phyloP scores from a whole-genome alignment of 768 basidiomycete species.

The Russula olivacea region DNA sequence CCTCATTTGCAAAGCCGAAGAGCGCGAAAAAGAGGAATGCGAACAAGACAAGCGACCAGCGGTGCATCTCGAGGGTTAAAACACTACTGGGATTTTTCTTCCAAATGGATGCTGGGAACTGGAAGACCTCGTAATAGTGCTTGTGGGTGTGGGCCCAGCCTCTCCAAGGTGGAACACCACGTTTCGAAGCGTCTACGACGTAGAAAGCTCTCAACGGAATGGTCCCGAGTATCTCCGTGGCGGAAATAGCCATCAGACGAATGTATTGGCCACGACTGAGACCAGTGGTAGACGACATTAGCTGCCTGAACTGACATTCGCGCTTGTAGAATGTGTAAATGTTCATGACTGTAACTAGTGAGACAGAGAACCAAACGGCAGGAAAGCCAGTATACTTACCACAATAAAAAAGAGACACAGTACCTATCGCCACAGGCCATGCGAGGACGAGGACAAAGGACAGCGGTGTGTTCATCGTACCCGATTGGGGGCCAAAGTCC shows the following conservation, averaged over 20 bases:
- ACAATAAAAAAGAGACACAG: conserved; percentile 34
- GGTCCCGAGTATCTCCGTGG: not conserved
- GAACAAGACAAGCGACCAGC: not conserved
- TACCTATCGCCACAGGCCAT: conserved; percentile 27
- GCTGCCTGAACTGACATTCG: conserved; percentile 24
- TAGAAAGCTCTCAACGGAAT: not conserved
- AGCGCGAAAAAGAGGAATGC: not conserved
- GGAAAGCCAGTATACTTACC: conserved; percentile 28
- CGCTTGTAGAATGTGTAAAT: conserved; percentile 29
- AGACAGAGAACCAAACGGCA: not conserved
- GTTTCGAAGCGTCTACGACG: not conserved
- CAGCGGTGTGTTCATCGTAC: conserved; percentile 29
- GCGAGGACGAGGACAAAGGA: conserved; percentile 32
- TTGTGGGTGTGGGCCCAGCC: conserved; percentile 48
- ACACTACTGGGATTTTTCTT: conserved; percentile 15
- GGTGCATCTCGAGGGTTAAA: not conserved
- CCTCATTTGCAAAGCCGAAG: not conserved
- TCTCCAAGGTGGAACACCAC: conserved; percentile 30
- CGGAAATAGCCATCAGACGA: not conserved
- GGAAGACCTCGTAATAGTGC: conserved; percentile 38
- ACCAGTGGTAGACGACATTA: conserved; percentile 25
- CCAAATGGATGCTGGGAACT: conserved; percentile 39
- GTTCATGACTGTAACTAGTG: conserved; percentile 25
- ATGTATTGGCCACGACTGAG: conserved; percentile 31
- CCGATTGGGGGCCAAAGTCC: too few species aligned